phyloP scores from a whole-genome alignment of 1,284 basidiomycete genomes.

The Ganoderma multipileum region DNA sequence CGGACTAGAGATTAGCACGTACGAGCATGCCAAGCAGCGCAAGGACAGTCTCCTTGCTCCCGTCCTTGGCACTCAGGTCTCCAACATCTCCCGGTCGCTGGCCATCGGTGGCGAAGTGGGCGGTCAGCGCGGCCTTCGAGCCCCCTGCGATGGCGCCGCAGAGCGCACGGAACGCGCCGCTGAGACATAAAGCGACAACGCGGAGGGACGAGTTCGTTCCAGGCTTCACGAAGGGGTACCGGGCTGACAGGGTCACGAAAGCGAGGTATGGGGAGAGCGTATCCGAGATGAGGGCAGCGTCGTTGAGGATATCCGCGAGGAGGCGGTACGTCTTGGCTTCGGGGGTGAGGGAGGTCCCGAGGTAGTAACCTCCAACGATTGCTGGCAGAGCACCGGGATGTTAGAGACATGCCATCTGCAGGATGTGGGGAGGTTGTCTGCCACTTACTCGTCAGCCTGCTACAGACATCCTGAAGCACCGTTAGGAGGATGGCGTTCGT shows the following conservation, averaged over 20 bases:
- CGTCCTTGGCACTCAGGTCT: conserved; percentile 74
- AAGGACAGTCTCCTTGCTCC: conserved; percentile 73
- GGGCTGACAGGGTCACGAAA: conserved; percentile 24
- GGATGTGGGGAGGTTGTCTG: too few species aligned
- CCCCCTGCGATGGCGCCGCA: conserved; percentile 69
- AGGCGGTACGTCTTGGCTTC: conserved; percentile 77
- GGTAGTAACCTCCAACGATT: conserved; percentile 63
- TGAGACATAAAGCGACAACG: conserved; percentile 58
- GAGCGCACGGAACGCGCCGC: conserved; percentile 61
- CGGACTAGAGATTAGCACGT: conserved; percentile 33
- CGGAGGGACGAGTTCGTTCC: conserved; percentile 47
- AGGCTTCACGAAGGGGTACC: conserved; percentile 32
- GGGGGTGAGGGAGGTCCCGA: conserved; percentile 69
- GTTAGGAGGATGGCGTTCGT: conserved; percentile 69
- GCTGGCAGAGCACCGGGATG: conserved; percentile 46
- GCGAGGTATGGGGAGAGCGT: conserved; percentile 62
- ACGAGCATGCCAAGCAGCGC: conserved; percentile 73
- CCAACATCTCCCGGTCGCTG: conserved; percentile 61
- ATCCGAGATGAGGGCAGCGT: conserved; percentile 63
- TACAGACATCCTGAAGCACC: conserved; percentile 67
- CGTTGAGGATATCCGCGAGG: conserved; percentile 72
- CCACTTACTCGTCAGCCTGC: conserved; percentile 64
- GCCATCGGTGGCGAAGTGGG: conserved; percentile 65
- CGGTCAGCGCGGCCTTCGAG: conserved; percentile 70
- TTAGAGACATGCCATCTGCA: not conserved